These are phyloP conservation scores for Galerina sulciceps DNA, from an alignment of 768 basidiomycete genomes.

Conservation along the genomic window DNA sequence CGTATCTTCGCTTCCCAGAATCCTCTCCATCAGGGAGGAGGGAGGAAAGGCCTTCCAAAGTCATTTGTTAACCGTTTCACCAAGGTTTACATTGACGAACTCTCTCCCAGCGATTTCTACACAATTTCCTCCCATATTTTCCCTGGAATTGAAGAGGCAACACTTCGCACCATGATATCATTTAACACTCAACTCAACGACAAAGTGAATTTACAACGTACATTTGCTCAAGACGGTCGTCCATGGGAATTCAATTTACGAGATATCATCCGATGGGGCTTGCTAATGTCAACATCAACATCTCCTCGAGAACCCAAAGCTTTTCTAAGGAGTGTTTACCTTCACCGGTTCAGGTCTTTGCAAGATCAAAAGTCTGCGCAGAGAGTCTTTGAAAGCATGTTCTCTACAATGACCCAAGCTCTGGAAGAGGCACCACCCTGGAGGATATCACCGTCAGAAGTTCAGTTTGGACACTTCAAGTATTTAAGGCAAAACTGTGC, in stretches of 20 bases:
- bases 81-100: conserved; percentile 92
- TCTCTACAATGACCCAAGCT: conserved; percentile 33
- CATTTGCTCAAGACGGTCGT: conserved; percentile 78
- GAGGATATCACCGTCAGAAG: conserved; percentile 47
- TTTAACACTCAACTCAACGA: conserved; percentile 78
- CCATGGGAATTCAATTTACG: conserved; percentile 99
- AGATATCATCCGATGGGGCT: conserved; percentile 90
- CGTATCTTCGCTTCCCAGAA: conserved; percentile 98
- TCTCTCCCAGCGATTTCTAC: conserved; percentile 76
- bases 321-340: conserved; percentile 74
- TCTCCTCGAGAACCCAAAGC: conserved; percentile 55
- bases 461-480: conserved; percentile 73
- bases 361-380: conserved; percentile 63
- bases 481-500: conserved; percentile 39
- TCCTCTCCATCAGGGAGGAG: conserved; percentile 93
- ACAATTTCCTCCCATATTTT: conserved; percentile 79
- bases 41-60: conserved; percentile 95
- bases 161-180: conserved; percentile 75
- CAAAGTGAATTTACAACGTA: conserved; percentile 62
- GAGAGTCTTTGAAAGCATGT: conserved; percentile 57
- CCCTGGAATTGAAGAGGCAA: conserved; percentile 55
- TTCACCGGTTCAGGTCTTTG: conserved; percentile 82
- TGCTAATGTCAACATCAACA: conserved; percentile 44
- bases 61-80: conserved; percentile 98
- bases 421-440: conserved; percentile 34